A percentile compares a stretch with the other conserved stretches of the same genome.
phyloP scores from a whole-genome alignment of 2,329 filamentous ascomycete species.

The Fusarium mangiferae region DNA sequence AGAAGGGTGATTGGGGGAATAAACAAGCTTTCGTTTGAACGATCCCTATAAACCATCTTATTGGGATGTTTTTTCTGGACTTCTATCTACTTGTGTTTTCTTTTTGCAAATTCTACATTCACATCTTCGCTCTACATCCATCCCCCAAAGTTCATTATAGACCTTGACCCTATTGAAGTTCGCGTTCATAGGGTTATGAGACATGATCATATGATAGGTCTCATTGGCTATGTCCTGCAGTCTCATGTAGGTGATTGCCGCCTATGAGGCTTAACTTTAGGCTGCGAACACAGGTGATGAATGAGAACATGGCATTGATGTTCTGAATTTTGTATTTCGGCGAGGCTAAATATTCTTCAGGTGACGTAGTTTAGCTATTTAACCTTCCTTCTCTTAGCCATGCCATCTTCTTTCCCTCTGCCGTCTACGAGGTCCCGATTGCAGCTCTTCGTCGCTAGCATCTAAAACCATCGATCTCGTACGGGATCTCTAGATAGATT shows the following conservation, averaged over 20 bases:
- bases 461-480: background rate
- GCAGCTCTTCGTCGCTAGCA: too few species aligned
- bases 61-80: background rate
- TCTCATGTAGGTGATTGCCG: too few species aligned
- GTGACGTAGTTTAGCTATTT: background rate
- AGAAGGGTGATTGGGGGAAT: background rate
- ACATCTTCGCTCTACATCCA: too few species aligned
- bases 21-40: background rate
- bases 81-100: background rate
- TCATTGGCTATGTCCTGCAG: too few species aligned
- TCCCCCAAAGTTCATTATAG: accelerated
- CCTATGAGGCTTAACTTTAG: too few species aligned
- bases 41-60: accelerated
- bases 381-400: too few species aligned
- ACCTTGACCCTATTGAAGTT: accelerated
- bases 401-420: background rate
- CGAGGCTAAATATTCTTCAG: background rate
- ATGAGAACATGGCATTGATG: too few species aligned
- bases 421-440: background rate
- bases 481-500: too few species aligned
- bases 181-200: accelerated
- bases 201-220: background rate
- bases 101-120: accelerated
- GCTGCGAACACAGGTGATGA: too few species aligned
- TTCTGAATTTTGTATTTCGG: too few species aligned